A percentile compares a stretch with the other conserved stretches of the same genome.
These are phyloP conservation scores for Zalerion maritima DNA, from an alignment of 495 filamentous ascomycete species.

Conservation along the genomic window DNA sequence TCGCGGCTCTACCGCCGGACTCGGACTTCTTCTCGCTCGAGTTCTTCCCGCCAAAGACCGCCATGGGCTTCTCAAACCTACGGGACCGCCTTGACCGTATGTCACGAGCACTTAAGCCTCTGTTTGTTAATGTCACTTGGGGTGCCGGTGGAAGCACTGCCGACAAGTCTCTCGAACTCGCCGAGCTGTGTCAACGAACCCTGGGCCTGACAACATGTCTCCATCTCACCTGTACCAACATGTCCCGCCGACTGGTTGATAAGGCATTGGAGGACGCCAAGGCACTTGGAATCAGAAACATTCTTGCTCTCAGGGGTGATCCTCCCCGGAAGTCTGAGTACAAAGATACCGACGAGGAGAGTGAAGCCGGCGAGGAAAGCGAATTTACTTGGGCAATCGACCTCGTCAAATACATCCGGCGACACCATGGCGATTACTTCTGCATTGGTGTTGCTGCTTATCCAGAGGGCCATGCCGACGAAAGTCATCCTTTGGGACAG, in stretches of 20 bases:
- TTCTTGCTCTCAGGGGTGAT: conserved; percentile 87
- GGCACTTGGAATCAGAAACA: conserved; percentile 84
- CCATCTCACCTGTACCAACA: conserved; percentile 95
- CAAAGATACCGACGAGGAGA: conserved; percentile 35
- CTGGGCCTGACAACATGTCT: conserved; percentile 87
- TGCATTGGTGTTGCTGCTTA: conserved; percentile 92
- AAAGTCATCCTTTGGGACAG: conserved; percentile 64
- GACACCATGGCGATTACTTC: conserved; percentile 84
- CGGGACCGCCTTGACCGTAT: conserved; percentile 89
- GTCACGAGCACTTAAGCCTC: conserved; percentile 72
- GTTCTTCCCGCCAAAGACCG: conserved; percentile 96
- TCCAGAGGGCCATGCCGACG: conserved; percentile 91
- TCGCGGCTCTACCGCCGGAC: conserved; percentile 71
- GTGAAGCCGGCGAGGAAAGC: conserved; percentile 37
- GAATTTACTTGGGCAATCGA: conserved; percentile 86
- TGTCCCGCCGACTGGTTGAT: conserved; percentile 75
- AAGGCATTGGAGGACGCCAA: conserved; percentile 84
- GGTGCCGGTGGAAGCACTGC: conserved; percentile 89
- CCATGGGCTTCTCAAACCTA: conserved; percentile 86
- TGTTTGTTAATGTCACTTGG: conserved; percentile 98
- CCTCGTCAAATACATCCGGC: conserved; percentile 75
- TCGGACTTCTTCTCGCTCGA: conserved; percentile 88
- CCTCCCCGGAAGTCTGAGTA: conserved; percentile 86
- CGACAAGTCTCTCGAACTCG: conserved; percentile 78
- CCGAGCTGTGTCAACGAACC: conserved; percentile 87